Conservation (phyloP, 331 rosid genomes). For the Stylosanthes scabra region DNA sequence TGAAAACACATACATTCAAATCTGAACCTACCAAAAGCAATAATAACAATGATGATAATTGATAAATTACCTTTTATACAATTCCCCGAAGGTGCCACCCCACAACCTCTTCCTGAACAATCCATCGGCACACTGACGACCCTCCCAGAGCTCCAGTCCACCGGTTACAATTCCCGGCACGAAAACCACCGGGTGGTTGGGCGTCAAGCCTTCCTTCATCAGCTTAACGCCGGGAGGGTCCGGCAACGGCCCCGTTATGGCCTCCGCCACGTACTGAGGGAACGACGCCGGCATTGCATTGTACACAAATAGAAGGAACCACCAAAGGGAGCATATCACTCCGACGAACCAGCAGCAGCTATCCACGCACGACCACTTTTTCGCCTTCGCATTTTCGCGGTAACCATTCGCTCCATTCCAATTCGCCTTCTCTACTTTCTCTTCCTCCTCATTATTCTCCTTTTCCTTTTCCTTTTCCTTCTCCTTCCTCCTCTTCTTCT, state of each 20-base stretch:
- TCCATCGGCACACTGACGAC: constrained; percentile 89
- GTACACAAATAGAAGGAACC: constrained; percentile 77
- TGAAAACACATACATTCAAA: constrained; percentile 22
- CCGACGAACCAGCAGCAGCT: constrained; percentile 90
- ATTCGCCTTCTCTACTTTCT: constrained; percentile 25
- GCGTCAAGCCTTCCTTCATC: constrained; percentile 84
- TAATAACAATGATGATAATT: background rate
- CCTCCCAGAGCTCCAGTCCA: constrained; percentile 95
- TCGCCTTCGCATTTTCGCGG: constrained; percentile 6
- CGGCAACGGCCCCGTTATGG: constrained; percentile 74
- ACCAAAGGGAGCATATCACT: constrained; percentile 76
- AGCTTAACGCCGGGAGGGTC: constrained; percentile 97
- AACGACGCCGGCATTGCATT: constrained; percentile 94
- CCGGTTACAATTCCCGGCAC: constrained; percentile 98
- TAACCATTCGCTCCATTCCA: background rate
- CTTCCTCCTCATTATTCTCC: constrained; percentile 32
- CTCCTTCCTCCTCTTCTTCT: constrained; percentile 3
- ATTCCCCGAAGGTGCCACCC: constrained; percentile 96
- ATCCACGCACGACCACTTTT: constrained; percentile 77
- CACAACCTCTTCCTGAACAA: constrained; percentile 88
- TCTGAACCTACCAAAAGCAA: background rate
- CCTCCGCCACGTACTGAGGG: constrained; percentile 94
- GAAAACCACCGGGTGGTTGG: constrained; percentile 86
- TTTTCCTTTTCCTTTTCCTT: background rate
- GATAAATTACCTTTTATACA: constrained; percentile 71